These are phyloP conservation scores for Lumnitzera racemosa DNA, from an alignment of 345 rosid species.

Conservation along the genomic window DNA sequence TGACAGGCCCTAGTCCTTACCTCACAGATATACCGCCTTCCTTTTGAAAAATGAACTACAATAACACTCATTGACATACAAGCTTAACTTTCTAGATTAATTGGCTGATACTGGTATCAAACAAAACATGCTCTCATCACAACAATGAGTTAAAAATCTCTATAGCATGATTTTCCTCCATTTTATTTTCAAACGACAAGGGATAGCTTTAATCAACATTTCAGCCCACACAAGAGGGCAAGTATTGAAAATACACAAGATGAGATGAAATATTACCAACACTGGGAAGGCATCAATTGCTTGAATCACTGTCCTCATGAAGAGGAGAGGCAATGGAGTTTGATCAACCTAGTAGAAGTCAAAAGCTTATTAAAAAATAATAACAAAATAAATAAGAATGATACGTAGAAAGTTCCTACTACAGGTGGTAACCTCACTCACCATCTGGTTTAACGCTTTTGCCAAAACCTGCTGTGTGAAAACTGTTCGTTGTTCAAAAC, in stretches of 20 bases:
- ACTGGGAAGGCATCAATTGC: slow-evolving; percentile 93
- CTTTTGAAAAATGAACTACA: too few species aligned
- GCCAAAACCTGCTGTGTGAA: slow-evolving; percentile 94
- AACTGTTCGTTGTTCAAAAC: slow-evolving; percentile 96
- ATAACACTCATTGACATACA: too few species aligned
- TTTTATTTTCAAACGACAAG: too few species aligned
- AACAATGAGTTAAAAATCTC: too few species aligned
- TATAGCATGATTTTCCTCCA: too few species aligned
- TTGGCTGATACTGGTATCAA: too few species aligned
- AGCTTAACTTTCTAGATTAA: too few species aligned
- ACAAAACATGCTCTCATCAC: too few species aligned
- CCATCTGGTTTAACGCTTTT: slow-evolving; percentile 94
- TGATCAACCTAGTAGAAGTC: slow-evolving; percentile 71
- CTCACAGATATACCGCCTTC: too few species aligned
- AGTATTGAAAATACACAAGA: neutral
- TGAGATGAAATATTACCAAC: slow-evolving; percentile 43
- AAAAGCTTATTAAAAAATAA: slow-evolving; percentile 14
- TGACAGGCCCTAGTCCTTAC: too few species aligned
- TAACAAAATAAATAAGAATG: neutral
- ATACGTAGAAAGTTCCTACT: neutral
- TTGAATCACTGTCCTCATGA: slow-evolving; percentile 98
- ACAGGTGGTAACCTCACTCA: slow-evolving; percentile 9
- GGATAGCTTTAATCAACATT: neutral
- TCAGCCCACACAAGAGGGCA: neutral
- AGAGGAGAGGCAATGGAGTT: slow-evolving; percentile 81